A percentile compares a stretch with the other conserved stretches of the same genome.
Conservation (phyloP, 1,139 yeast species). For the Diutina mesorugosa region DNA sequence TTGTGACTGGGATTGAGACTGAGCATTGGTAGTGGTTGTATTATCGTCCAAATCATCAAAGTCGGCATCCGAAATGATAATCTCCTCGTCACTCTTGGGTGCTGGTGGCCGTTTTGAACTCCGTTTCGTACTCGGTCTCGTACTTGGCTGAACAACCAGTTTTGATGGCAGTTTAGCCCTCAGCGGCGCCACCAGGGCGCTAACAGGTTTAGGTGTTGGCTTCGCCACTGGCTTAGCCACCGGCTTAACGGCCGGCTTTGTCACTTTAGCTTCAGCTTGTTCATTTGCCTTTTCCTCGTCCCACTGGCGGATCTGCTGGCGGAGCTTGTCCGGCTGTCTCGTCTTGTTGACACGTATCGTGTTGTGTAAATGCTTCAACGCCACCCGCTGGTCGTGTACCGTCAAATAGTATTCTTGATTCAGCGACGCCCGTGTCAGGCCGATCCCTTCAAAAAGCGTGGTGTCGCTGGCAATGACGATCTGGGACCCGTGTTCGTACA, state of each 20-base stretch:
- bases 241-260: background rate
- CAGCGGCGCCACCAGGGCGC: no score
- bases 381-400: background rate
- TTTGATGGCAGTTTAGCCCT: background rate
- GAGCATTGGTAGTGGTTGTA: background rate
- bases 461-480: background rate
- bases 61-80: background rate
- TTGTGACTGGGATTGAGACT: background rate
- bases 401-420: background rate
- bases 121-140: background rate
- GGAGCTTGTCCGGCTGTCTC: slow-evolving; percentile 49
- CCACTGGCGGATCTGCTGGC: slow-evolving; percentile 54
- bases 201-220: no score
- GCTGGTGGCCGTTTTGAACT: slow-evolving; percentile 1
- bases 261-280: background rate
- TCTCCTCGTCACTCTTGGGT: background rate
- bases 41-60: background rate
- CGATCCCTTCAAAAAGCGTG: slow-evolving; percentile 1
- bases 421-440: background rate
- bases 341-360: slow-evolving; percentile 68
- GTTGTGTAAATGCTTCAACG: slow-evolving; percentile 37
- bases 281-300: slow-evolving; percentile 22
- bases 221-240: no score
- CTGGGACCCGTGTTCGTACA: background rate
- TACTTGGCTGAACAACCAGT: background rate